A percentile compares a stretch with the other conserved stretches of the same genome.
phyloP scores from a whole-genome alignment of 495 filamentous ascomycete genomes.

The Stereocaulon alpinum region DNA sequence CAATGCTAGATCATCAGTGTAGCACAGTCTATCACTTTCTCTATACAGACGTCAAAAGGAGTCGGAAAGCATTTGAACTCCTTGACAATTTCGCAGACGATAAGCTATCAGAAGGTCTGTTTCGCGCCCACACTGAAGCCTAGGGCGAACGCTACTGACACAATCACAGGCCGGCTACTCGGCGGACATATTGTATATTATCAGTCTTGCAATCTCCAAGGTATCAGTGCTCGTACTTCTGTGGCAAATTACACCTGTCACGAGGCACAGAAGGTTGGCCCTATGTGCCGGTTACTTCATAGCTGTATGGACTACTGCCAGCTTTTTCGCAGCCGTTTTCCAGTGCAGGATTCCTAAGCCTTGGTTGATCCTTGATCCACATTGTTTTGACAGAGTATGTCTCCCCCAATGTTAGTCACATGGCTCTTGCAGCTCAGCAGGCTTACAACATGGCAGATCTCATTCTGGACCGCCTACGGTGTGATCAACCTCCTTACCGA shows the following conservation, averaged over 20 bases:
- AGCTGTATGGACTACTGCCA: slow-evolving; percentile 29
- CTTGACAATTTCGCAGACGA: neutral
- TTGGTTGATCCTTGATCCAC: neutral
- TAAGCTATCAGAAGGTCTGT: neutral
- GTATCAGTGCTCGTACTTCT: slow-evolving; percentile 25
- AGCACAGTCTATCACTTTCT: slow-evolving; percentile 11
- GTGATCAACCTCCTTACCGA: slow-evolving; percentile 46
- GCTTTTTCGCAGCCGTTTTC: slow-evolving; percentile 32
- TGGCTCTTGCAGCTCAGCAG: too few species aligned
- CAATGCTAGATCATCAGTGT: neutral
- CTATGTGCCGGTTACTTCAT: neutral
- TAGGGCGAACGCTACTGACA: neutral
- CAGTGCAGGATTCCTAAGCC: slow-evolving; percentile 36
- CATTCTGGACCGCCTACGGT: slow-evolving; percentile 34
- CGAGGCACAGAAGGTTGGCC: slow-evolving; percentile 22
- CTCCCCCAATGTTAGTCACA: too few species aligned
- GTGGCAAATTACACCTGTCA: slow-evolving; percentile 33
- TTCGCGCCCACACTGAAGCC: neutral
- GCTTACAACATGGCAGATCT: neutral
- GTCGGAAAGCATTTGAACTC: slow-evolving; percentile 6
- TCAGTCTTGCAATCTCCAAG: slow-evolving; percentile 6
- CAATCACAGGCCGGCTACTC: neutral
- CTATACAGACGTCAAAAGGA: slow-evolving; percentile 9
- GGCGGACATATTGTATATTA: slow-evolving; percentile 5
- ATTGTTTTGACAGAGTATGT: slow-evolving; percentile 8